Base-by-base conservation (phyloP, 1,139 yeast species). In the Yamadazyma friedrichii region DNA sequence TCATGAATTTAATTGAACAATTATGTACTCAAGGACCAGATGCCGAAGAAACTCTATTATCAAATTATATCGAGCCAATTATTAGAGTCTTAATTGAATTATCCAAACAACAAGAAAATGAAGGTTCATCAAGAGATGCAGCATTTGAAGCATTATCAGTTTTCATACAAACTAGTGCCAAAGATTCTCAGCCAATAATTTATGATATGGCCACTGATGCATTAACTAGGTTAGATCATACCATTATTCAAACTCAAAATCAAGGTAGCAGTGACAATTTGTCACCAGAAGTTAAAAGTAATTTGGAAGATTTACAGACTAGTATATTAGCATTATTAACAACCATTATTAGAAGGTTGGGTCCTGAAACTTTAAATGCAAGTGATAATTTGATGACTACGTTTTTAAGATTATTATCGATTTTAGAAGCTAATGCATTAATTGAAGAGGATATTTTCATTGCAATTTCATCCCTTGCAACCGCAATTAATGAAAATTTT, bases 391-490 rank as follows among this genome's bases (percentile, higher is more conserved):
- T 94, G 59, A 91, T 94, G 97, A 79, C 80, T 33, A 70, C 89
- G 61, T 83, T 91, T 56, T 68, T 91, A 56, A 84, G 80, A 55
- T 70, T 93, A 54, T 67, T 85, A 54, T 76, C 70, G 41, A 62
- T 70, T 9, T 80, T 83, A 58, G 73, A 77, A 59, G 67, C 79
- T 61, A 84, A 88, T 57, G 84, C 96, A 3, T 71, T 86, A 48
- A 85, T 91, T 45, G 98, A 93, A 63, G 98, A 94, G 64, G 98
- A 93, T 62, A 81, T 93, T 6, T 88, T 88, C 61, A 86, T 88
- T 59, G 95, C 96, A 10, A 81, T 94, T 50, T 86, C 96, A 31
- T 88, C 98, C 0, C 78, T 93, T 43, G 94, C 98, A 1, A 76
- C 85, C 32, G 85, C 96, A 1, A 69, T 86, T 49, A 91, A 83